Evolutionary conservation across 768 basidiomycete species (phyloP), one percentile per base, ranked within the genome.

Genomic region (Mycena chlorophos): DNA sequence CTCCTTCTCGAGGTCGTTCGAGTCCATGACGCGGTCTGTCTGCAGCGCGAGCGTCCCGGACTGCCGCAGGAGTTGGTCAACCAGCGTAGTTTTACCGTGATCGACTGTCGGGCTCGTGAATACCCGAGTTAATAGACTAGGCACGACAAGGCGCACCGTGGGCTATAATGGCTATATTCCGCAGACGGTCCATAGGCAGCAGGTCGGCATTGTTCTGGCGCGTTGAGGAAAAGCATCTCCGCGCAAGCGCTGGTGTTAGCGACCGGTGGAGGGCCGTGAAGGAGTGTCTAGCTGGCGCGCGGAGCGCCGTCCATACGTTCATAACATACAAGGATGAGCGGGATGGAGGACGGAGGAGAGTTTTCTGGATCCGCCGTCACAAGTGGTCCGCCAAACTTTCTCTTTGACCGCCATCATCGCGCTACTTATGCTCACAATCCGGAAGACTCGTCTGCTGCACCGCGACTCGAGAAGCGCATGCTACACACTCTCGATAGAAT

Each of bases 1-100:
- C 57, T 84, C 82, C 27, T 78, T 73, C 67, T 85, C 83, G 6
- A 80, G 70, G 69, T 78, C 78, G 62, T 78, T 78, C 1, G 78
- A 78, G 66, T 81, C 79, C 79, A 81, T 81, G 20, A 79, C 66
- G 3, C 79, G 74, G 0, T 76, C 78, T 71, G n/a, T 70, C 28
- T 69, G 63, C 19, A 70, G 66, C 51, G 75, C 75, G 22, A 80
- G 63, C 0, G 77, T 79, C 0, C 79, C 79, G 3, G 78, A 79
- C 64, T 79, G 78, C 12, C 78, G 77, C 3, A 81, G 63, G 8
- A 81, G 72, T 56, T 79, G 79, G 71, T 81, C 79, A 3, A 81
- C 78, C 23, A 81, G 73, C 1, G 79, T 79, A 0, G 79, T 81
- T 69, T 80, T 80, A 13, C 79, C 79, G 68, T 80, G 79, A 59